phyloP scores from a whole-genome alignment of 306 rosid genomes.

The Castanea mollissima region DNA sequence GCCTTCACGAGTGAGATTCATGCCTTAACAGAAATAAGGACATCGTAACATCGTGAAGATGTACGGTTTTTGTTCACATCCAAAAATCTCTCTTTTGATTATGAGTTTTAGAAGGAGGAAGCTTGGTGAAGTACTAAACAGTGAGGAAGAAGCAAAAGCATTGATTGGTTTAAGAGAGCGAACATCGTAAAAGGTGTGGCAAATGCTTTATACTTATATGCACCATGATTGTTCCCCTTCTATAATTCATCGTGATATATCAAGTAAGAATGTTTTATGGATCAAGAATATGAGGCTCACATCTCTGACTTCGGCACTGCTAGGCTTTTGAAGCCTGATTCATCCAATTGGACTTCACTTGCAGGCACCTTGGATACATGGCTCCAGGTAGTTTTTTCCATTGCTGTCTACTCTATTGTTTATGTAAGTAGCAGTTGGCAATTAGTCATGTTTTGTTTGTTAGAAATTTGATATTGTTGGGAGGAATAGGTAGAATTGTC shows the following conservation, averaged over 20 bases:
- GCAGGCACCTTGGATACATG: slow-evolving; percentile 31
- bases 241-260: too few species aligned
- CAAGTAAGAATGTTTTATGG: too few species aligned
- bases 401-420: too few species aligned
- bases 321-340: neutral
- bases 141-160: slow-evolving; percentile 5
- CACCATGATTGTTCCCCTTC: slow-evolving; percentile 9
- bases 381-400: slow-evolving; percentile 13
- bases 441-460: too few species aligned
- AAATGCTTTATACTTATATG: slow-evolving; percentile 30
- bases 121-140: slow-evolving; percentile 1
- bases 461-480: too few species aligned
- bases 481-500: too few species aligned
- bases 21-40: slow-evolving; percentile 12
- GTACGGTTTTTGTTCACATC: slow-evolving; percentile 22
- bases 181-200: slow-evolving; percentile 38
- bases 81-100: too few species aligned
- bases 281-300: too few species aligned
- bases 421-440: too few species aligned
- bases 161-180: slow-evolving; percentile 27
- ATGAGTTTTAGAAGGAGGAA: slow-evolving; percentile 1
- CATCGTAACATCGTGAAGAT: slow-evolving; percentile 29
- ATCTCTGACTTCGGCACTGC: too few species aligned
- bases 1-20: slow-evolving; percentile 26
- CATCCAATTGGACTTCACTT: slow-evolving; percentile 15